Evolutionary conservation across 352 stramenopile species (phyloP).

Genomic region (Aphanomyces stellatus): DNA sequence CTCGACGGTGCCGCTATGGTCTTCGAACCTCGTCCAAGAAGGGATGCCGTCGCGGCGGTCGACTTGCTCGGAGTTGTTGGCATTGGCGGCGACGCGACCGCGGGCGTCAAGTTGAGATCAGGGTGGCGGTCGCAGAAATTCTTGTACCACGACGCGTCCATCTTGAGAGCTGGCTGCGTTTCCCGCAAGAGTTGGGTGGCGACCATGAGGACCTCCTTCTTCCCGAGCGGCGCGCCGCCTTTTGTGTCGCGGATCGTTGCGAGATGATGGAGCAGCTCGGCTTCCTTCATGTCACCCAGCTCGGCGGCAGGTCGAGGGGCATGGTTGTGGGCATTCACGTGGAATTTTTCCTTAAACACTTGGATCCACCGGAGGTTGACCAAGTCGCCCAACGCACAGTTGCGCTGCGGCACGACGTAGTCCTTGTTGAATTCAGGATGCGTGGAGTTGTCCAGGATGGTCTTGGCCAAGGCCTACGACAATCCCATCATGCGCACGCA

Average conservation of each 20-base stretch:
- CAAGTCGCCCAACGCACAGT: background rate
- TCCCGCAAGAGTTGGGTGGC: constrained; percentile 8
- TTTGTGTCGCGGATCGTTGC: constrained; percentile 2
- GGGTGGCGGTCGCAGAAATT: constrained; percentile 10
- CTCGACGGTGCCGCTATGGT: background rate
- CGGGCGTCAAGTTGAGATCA: background rate
- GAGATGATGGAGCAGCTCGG: background rate
- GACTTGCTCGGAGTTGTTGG: too few species aligned
- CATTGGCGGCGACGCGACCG: background rate
- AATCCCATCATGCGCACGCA: background rate
- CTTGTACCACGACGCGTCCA: constrained; percentile 13
- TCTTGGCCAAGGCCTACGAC: constrained; percentile 11
- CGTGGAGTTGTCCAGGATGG: constrained; percentile 1
- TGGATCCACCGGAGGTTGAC: constrained; percentile 14
- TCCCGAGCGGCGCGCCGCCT: background rate
- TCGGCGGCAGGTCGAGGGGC: background rate
- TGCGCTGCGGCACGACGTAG: constrained; percentile 11
- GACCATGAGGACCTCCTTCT: constrained; percentile 5
- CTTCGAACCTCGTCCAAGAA: background rate
- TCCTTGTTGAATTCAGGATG: constrained; percentile 17
- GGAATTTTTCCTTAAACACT: constrained; percentile 15
- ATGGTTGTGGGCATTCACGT: background rate
- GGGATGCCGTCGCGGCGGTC: background rate
- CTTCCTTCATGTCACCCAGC: constrained; percentile 1
- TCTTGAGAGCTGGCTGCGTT: background rate